Percentiles rank a stretch among this genome's conserved stretches.
These are phyloP conservation scores for Hypomontagnella submonticulosa DNA, from an alignment of 495 filamentous ascomycete genomes.

Conservation along the genomic window DNA sequence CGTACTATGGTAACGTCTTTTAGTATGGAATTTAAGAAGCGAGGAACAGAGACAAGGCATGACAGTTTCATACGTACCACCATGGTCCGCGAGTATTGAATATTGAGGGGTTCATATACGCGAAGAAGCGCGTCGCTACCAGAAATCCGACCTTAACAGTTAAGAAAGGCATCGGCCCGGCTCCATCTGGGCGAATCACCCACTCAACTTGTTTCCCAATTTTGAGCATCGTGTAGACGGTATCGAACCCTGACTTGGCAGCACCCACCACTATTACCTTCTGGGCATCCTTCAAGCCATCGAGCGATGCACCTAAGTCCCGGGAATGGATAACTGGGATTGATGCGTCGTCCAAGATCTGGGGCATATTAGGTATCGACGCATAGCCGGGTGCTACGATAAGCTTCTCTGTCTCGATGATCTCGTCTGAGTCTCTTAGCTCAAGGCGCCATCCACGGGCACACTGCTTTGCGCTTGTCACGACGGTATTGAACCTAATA, in stretches of 20 bases:
- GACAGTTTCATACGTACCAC: neutral
- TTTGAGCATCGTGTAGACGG: slow-evolving; percentile 70
- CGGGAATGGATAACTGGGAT: slow-evolving; percentile 71
- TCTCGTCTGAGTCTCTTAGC: slow-evolving; percentile 10
- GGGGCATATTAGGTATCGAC: slow-evolving; percentile 67
- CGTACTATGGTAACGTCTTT: no score
- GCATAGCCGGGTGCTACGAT: slow-evolving; percentile 78
- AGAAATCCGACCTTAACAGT: slow-evolving; percentile 45
- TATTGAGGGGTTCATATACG: slow-evolving; percentile 45
- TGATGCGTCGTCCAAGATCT: slow-evolving; percentile 60
- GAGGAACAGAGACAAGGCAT: no score
- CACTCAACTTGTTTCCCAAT: slow-evolving; percentile 72
- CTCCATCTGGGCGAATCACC: slow-evolving; percentile 78
- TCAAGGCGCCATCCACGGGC: slow-evolving; percentile 13
- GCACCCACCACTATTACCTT: slow-evolving; percentile 70
- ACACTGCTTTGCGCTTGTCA: neutral
- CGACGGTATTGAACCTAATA: slow-evolving; percentile 49
- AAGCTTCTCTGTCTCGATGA: slow-evolving; percentile 60
- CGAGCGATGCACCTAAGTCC: slow-evolving; percentile 55
- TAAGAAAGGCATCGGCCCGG: slow-evolving; percentile 63
- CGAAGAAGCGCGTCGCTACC: slow-evolving; percentile 37
- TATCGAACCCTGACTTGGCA: slow-evolving; percentile 80
- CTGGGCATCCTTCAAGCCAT: slow-evolving; percentile 36
- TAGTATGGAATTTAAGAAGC: no score
- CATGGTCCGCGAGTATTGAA: slow-evolving; percentile 41